Evolutionary conservation across 2,329 filamentous ascomycete species (phyloP).

Genomic region (Sporothrix phasma): DNA sequence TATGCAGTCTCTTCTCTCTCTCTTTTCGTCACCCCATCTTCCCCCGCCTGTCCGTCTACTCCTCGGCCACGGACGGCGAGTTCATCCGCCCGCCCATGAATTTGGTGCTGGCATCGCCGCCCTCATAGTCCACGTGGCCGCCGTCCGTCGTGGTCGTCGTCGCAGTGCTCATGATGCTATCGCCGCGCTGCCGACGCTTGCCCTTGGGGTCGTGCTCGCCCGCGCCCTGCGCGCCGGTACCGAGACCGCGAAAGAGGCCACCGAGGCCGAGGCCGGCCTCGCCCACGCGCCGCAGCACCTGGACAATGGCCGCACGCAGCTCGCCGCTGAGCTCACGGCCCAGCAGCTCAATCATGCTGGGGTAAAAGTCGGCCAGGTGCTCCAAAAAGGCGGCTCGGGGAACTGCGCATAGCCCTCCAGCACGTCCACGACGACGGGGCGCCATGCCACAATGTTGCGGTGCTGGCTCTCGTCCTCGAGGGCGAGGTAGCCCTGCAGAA

Average conservation of each 20-base stretch:
- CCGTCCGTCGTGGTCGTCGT: conserved; percentile 12
- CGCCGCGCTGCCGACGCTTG: conserved; percentile 11
- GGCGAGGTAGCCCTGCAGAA: conserved; percentile 72
- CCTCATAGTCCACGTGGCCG: conserved; percentile 19
- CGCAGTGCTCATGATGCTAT: conserved; percentile 18
- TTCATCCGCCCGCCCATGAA: conserved; percentile 20
- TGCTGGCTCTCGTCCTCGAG: conserved; percentile 96
- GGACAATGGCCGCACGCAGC: conserved; percentile 65
- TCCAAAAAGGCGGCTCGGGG: conserved; percentile 65
- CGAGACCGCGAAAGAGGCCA: conserved; percentile 27
- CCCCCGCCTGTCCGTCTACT: not conserved
- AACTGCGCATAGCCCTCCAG: conserved; percentile 87
- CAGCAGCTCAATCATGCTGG: conserved; percentile 72
- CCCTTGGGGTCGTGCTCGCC: conserved; percentile 4
- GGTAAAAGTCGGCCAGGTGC: conserved; percentile 77
- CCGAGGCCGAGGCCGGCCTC: conserved; percentile 58
- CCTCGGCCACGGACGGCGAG: conserved; percentile 6
- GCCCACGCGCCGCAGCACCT: conserved; percentile 70
- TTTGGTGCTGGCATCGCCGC: conserved; percentile 22
- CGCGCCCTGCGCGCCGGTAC: not conserved
- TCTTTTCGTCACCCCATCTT: not conserved
- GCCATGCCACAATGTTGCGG: conserved; percentile 92
- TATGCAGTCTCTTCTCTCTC: not conserved
- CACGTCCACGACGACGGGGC: conserved; percentile 93
- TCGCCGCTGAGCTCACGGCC: conserved; percentile 73